Conservation (phyloP, 176 grass and related monocot species). For the Paspalum vaginatum region DNA sequence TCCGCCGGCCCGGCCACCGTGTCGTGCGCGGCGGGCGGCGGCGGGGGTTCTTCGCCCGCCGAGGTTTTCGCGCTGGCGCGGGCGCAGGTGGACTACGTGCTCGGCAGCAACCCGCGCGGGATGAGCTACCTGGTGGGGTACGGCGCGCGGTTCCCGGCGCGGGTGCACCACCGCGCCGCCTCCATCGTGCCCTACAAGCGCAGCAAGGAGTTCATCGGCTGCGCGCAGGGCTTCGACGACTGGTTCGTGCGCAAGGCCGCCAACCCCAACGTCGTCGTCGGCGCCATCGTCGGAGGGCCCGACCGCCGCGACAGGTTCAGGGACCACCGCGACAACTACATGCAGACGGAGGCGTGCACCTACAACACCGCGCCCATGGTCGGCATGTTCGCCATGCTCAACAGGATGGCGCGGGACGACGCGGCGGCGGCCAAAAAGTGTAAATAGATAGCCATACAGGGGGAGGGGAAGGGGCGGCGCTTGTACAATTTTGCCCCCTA, state of each 20-base stretch:
- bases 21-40: conserved; percentile 5
- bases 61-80: conserved; percentile 53
- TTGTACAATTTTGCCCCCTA: conserved; percentile 50
- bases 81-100: conserved; percentile 68
- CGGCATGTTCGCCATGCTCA: conserved; percentile 68
- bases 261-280: conserved; percentile 68
- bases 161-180: conserved; percentile 66
- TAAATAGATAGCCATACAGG: conserved; percentile 47
- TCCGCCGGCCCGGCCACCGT: background rate
- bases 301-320: conserved; percentile 55
- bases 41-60: background rate
- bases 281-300: conserved; percentile 77
- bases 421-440: conserved; percentile 6
- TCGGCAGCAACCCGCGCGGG: conserved; percentile 63
- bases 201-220: conserved; percentile 58
- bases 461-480: background rate
- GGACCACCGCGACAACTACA: conserved; percentile 60
- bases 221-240: conserved; percentile 63
- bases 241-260: conserved; percentile 46
- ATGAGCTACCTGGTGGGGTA: conserved; percentile 88
- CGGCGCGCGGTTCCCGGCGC: conserved; percentile 52
- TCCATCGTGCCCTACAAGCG: conserved; percentile 73
- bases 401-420: conserved; percentile 33
- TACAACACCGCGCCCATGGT: conserved; percentile 65
- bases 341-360: conserved; percentile 61